Evolutionary conservation across 441 rosid genomes (phyloP).

Genomic region (Erysimum cheiri): DNA sequence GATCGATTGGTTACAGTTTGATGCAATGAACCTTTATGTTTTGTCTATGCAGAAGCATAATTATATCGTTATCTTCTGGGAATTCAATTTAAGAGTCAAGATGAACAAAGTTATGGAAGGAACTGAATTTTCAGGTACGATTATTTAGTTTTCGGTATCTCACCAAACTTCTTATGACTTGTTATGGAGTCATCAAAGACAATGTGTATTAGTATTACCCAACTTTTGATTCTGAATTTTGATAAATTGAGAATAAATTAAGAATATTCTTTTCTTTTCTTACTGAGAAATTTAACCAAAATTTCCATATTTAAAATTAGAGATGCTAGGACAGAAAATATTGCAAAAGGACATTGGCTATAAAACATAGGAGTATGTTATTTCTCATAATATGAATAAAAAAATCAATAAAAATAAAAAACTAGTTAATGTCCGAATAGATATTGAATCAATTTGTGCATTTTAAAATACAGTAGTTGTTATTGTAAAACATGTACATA

Average conservation of each 20-base stretch:
- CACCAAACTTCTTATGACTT: constrained; percentile 27
- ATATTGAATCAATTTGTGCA: background rate
- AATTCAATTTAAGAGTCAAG: constrained; percentile 6
- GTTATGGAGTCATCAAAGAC: constrained; percentile 28
- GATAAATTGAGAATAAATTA: background rate
- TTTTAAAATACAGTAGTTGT: background rate
- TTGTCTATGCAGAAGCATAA: constrained; percentile 23
- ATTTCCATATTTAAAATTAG: background rate
- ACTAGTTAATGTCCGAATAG: background rate
- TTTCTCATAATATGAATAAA: background rate
- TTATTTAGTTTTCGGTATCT: constrained; percentile 12
- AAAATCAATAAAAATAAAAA: background rate
- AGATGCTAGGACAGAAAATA: constrained; percentile 1
- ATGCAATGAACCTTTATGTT: constrained; percentile 23
- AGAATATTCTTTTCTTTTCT: constrained; percentile 15
- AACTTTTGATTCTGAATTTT: constrained; percentile 31
- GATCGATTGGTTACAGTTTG: constrained; percentile 6
- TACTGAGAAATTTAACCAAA: constrained; percentile 19
- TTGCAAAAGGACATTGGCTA: background rate
- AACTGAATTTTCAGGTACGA: constrained; percentile 33
- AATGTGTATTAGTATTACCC: background rate
- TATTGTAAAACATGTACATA: background rate
- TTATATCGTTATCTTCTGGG: constrained; percentile 24
- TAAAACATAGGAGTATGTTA: background rate
- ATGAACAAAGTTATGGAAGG: constrained; percentile 25